A percentile compares a stretch with the other conserved stretches of the same genome.
These are phyloP conservation scores for Dioscorea cayenensis DNA, from an alignment of 116 monocot genomes.

Conservation along the genomic window DNA sequence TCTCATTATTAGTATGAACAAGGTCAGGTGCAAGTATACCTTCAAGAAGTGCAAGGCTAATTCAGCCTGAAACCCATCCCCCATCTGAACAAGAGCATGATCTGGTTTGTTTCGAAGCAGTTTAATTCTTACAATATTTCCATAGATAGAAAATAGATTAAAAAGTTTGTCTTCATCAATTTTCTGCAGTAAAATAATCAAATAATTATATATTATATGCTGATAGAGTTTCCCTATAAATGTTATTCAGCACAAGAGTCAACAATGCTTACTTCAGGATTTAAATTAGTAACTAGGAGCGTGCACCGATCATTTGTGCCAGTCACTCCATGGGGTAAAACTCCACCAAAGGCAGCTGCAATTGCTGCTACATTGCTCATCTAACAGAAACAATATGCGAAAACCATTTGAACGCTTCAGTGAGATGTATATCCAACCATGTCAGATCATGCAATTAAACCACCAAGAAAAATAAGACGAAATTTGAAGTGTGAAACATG, in stretches of 20 bases:
- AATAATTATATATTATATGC: not conserved
- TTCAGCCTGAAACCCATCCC: conserved; percentile 94
- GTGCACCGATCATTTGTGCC: conserved; percentile 91
- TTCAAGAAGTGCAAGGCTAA: conserved; percentile 86
- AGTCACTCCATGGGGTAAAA: conserved; percentile 73
- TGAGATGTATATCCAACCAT: not conserved
- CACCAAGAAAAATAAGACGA: not conserved
- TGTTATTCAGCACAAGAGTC: not conserved
- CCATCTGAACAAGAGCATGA: conserved; percentile 96
- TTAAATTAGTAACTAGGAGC: conserved; percentile 77
- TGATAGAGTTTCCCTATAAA: not conserved
- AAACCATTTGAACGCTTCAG: not conserved
- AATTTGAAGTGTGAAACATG: not conserved
- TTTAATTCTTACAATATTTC: conserved; percentile 91
- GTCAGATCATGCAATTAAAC: not conserved
- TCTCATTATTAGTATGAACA: too few species aligned
- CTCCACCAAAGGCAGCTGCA: conserved; percentile 90
- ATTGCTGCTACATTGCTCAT: conserved; percentile 79
- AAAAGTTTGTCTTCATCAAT: conserved; percentile 95
- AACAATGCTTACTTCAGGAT: conserved; percentile 68
- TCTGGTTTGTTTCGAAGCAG: conserved; percentile 94
- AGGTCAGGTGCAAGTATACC: conserved; percentile 20
- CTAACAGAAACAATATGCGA: conserved; percentile 2
- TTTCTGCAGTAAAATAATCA: conserved; percentile 32
- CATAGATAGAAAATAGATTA: conserved; percentile 89